These are phyloP conservation scores for Coniochaeta hoffmannii DNA, from an alignment of 2,329 filamentous ascomycete genomes.

Conservation along the genomic window DNA sequence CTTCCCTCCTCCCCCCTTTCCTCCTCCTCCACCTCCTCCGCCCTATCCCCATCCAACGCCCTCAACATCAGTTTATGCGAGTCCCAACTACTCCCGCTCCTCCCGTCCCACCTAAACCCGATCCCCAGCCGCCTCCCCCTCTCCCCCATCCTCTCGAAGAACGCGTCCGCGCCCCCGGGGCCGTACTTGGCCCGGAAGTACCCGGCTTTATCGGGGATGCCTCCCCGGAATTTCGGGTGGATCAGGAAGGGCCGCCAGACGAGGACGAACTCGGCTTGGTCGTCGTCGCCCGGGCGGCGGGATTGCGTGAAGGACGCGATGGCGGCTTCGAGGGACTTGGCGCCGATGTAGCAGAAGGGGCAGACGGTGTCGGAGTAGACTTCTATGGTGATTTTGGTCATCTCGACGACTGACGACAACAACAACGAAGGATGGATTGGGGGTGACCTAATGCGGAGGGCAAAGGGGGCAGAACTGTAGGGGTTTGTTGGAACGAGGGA, in stretches of 20 bases:
- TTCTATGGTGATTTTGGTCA: conserved; percentile 24
- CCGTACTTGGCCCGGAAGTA: conserved; percentile 14
- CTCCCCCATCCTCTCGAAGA: conserved; percentile 22
- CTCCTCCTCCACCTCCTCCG: conserved; percentile 4
- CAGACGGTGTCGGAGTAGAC: conserved; percentile 43
- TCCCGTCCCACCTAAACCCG: conserved; percentile 31
- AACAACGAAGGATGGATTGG: no score
- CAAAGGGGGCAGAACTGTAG: no score
- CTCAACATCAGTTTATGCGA: conserved; percentile 41
- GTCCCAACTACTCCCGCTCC: conserved; percentile 34
- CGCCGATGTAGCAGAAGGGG: conserved; percentile 44
- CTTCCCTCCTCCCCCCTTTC: conserved; percentile 17
- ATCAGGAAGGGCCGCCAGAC: conserved; percentile 41
- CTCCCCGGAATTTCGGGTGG: conserved; percentile 19
- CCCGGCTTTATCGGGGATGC: not conserved
- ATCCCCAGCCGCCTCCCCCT: conserved; percentile 29
- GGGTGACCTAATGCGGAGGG: no score
- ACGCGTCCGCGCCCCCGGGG: conserved; percentile 15
- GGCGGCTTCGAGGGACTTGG: conserved; percentile 36
- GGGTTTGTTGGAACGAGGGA: no score
- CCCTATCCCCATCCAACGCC: conserved; percentile 19
- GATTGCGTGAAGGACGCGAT: conserved; percentile 29
- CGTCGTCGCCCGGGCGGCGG: conserved; percentile 31
- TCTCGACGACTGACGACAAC: not conserved
- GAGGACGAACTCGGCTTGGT: conserved; percentile 37